A percentile compares a stretch with the other conserved stretches of the same genome.
Evolutionary conservation across 441 rosid species (phyloP).

Genomic region (Oxalis stricta): DNA sequence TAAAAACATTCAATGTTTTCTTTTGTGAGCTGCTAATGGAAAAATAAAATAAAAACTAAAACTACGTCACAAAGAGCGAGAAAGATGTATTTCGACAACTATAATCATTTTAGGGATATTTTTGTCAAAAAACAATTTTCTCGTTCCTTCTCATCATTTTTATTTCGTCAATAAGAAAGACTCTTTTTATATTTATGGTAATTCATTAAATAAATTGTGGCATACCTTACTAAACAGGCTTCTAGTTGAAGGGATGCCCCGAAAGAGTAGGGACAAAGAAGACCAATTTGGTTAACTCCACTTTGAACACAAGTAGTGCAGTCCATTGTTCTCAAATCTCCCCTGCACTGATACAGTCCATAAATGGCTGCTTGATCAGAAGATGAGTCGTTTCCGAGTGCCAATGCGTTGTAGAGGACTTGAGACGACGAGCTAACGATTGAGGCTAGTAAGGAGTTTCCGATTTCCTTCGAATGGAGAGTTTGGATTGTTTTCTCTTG

Average conservation of each 20-base stretch:
- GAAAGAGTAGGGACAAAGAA: conserved; percentile 38
- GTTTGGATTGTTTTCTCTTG: conserved; percentile 37
- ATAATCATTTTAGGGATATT: too few species aligned
- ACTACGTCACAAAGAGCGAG: too few species aligned
- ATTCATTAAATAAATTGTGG: too few species aligned
- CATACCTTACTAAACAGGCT: conserved; percentile 41
- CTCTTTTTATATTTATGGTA: too few species aligned
- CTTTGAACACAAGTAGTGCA: conserved; percentile 34
- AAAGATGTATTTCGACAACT: too few species aligned
- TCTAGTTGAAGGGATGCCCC: conserved; percentile 53
- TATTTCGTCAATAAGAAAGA: too few species aligned
- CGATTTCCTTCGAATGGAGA: conserved; percentile 35
- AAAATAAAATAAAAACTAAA: too few species aligned
- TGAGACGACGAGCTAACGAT: conserved; percentile 40
- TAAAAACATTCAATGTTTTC: too few species aligned
- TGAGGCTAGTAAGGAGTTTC: conserved; percentile 41
- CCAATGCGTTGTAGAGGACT: conserved; percentile 24
- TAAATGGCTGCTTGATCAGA: conserved; percentile 16
- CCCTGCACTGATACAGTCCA: conserved; percentile 60
- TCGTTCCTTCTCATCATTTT: too few species aligned
- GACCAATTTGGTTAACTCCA: conserved; percentile 35
- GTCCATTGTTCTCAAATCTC: conserved; percentile 31
- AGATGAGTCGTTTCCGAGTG: conserved; percentile 33
- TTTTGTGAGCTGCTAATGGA: too few species aligned
- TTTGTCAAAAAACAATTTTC: too few species aligned